phyloP scores from a whole-genome alignment of 2,329 filamentous ascomycete genomes.

The Nemania abortiva region DNA sequence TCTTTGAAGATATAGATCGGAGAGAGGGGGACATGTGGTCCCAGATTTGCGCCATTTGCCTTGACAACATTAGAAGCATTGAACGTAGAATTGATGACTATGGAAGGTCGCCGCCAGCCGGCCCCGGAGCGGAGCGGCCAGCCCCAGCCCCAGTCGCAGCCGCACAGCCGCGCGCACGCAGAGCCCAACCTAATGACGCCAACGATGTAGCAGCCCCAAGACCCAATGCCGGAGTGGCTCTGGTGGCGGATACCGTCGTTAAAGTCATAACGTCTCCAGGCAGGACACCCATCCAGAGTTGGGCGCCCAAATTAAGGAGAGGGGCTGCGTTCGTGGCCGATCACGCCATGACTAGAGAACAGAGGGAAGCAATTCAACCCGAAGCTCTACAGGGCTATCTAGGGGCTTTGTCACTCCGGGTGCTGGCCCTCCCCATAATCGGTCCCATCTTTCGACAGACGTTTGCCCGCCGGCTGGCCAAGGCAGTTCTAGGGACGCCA shows the following conservation, averaged over 20 bases:
- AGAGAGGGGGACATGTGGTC: constrained; percentile 83
- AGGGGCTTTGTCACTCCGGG: constrained; percentile 59
- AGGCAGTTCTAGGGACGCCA: constrained; percentile 79
- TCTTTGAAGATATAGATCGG: constrained; percentile 90
- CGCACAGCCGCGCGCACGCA: constrained; percentile 51
- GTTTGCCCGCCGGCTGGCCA: constrained; percentile 73
- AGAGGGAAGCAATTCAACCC: constrained; percentile 65
- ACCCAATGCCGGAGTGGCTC: constrained; percentile 54
- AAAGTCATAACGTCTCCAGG: constrained; percentile 62
- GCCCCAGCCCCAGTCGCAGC: constrained; percentile 16
- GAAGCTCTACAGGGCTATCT: constrained; percentile 63
- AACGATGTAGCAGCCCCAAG: constrained; percentile 61
- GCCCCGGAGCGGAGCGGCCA: constrained; percentile 47
- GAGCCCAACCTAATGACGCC: constrained; percentile 57
- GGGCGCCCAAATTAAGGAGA: constrained; percentile 65
- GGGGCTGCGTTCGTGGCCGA: constrained; percentile 62
- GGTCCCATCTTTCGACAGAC: constrained; percentile 78
- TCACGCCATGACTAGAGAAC: constrained; percentile 63
- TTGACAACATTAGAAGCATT: constrained; percentile 76
- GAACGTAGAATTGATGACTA: constrained; percentile 74
- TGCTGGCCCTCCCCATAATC: constrained; percentile 64
- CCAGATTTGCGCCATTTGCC: constrained; percentile 78
- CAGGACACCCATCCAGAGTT: constrained; percentile 60
- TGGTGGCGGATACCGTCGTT: constrained; percentile 57
- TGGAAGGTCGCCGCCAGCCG: constrained; percentile 59